A percentile compares a stretch with the other conserved stretches of the same genome.
Conservation (phyloP, 1,284 basidiomycete genomes). For the Papiliotrema flavescens region DNA sequence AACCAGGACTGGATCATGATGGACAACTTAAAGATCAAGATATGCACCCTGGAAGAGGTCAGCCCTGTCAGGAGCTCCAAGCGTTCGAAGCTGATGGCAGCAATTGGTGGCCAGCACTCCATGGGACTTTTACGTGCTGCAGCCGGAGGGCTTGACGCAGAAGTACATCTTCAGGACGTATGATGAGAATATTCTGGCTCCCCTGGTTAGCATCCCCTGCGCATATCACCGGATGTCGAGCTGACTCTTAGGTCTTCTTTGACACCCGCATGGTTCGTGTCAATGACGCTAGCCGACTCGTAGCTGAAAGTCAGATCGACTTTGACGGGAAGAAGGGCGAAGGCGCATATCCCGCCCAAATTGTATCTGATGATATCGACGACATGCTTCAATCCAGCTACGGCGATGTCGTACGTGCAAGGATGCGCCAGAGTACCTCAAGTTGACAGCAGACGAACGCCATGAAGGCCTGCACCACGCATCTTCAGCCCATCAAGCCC, state of each 20-base stretch:
- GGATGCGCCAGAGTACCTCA: background rate
- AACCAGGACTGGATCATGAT: conserved; percentile 83
- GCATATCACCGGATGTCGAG: background rate
- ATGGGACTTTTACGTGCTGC: conserved; percentile 82
- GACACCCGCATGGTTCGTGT: conserved; percentile 81
- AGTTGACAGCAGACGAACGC: conserved; percentile 61
- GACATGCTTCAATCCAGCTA: conserved; percentile 46
- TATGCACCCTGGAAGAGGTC: conserved; percentile 83
- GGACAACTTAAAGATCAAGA: conserved; percentile 77
- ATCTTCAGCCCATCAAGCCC: conserved; percentile 56
- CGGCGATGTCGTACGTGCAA: conserved; percentile 21
- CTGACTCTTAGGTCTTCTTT: conserved; percentile 67
- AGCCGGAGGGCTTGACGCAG: conserved; percentile 69
- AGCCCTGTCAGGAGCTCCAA: too few relatives aligned
- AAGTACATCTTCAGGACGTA: conserved; percentile 91
- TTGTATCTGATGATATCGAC: conserved; percentile 41
- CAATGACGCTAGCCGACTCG: conserved; percentile 8
- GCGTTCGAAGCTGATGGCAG: conserved; percentile 53
- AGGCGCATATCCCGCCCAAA: conserved; percentile 28
- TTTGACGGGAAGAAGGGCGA: conserved; percentile 67
- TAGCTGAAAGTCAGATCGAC: conserved; percentile 55
- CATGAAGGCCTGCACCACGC: conserved; percentile 80
- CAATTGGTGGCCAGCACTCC: conserved; percentile 79
- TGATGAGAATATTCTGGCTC: conserved; percentile 92
- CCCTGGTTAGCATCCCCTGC: conserved; percentile 62